These are phyloP conservation scores for Stevia rebaudiana DNA, from an alignment of 140 eudicot species.

Conservation along the genomic window DNA sequence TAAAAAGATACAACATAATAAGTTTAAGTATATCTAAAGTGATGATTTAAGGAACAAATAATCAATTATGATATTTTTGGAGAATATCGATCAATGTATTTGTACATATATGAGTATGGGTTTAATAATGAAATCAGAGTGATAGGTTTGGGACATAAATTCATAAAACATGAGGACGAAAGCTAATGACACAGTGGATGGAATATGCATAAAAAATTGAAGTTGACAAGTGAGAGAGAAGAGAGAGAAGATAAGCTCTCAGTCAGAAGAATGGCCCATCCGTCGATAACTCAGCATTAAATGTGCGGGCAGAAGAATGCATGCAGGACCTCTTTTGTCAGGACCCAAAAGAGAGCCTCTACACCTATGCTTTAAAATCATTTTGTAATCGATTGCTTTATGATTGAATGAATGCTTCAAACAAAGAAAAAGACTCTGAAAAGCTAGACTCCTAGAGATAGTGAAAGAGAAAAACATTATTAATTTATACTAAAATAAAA, in stretches of 20 bases:
- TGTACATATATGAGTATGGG: too few species aligned
- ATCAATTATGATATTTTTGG: too few species aligned
- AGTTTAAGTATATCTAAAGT: too few species aligned
- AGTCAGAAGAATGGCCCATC: constrained; percentile 47
- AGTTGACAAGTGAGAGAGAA: constrained; percentile 42
- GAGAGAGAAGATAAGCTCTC: constrained; percentile 24
- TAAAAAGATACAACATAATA: too few species aligned
- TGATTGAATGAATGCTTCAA: constrained; percentile 51
- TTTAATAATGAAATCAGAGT: too few species aligned
- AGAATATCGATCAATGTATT: too few species aligned
- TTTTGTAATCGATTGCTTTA: constrained; percentile 80
- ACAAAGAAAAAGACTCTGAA: constrained; percentile 12
- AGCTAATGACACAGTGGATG: neutral
- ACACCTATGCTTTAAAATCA: constrained; percentile 36
- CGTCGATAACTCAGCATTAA: constrained; percentile 43
- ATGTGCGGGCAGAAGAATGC: constrained; percentile 36
- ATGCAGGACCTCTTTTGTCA: constrained; percentile 51
- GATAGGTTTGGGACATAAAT: too few species aligned
- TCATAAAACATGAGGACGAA: too few species aligned
- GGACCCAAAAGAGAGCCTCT: constrained; percentile 45
- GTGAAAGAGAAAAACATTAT: neutral
- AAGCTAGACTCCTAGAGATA: neutral
- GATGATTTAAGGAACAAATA: too few species aligned
- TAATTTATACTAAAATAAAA: too few species aligned
- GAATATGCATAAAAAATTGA: constrained; percentile 16